phyloP scores from a whole-genome alignment of 768 basidiomycete species.

The Hemileccinum rubropunctum region DNA sequence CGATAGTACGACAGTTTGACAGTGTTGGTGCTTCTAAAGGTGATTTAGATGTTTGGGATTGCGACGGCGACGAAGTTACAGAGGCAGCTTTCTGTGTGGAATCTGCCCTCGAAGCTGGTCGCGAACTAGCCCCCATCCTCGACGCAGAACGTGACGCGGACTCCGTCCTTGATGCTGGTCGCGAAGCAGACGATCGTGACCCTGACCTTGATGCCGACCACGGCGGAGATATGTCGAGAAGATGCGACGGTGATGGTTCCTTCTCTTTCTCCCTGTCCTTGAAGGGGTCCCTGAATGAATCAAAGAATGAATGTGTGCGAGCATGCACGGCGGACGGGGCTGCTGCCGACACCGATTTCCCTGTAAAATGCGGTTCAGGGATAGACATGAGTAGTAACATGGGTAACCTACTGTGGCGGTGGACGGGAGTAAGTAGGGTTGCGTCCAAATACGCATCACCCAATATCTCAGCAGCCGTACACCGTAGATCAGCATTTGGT shows the following conservation, averaged over 20 bases:
- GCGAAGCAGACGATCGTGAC: conserved; percentile 14
- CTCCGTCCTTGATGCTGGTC: conserved; percentile 13
- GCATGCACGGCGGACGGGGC: conserved; percentile 12
- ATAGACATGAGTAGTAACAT: conserved; percentile 13
- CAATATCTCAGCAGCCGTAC: conserved; percentile 64
- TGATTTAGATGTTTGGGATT: background rate
- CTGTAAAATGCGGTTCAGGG: conserved; percentile 20
- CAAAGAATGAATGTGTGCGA: conserved; percentile 17
- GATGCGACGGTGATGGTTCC: conserved; percentile 26
- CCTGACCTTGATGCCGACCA: conserved; percentile 27
- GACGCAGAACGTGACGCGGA: conserved; percentile 18
- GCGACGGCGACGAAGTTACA: background rate
- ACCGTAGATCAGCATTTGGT: conserved; percentile 79
- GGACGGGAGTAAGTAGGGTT: conserved; percentile 25
- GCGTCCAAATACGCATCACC: conserved; percentile 64
- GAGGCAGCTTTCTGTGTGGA: background rate
- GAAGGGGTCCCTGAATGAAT: conserved; percentile 17
- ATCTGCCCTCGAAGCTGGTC: conserved; percentile 15
- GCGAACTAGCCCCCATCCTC: conserved; percentile 13
- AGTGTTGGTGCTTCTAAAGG: background rate
- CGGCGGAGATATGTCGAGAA: conserved; percentile 35
- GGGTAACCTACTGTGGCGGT: conserved; percentile 41
- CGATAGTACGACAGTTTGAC: background rate
- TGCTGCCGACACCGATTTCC: conserved; percentile 32
- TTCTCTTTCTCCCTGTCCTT: conserved; percentile 30